Evolutionary conservation across 495 filamentous ascomycete species (phyloP).

Genomic region (Penicillium steckii): DNA sequence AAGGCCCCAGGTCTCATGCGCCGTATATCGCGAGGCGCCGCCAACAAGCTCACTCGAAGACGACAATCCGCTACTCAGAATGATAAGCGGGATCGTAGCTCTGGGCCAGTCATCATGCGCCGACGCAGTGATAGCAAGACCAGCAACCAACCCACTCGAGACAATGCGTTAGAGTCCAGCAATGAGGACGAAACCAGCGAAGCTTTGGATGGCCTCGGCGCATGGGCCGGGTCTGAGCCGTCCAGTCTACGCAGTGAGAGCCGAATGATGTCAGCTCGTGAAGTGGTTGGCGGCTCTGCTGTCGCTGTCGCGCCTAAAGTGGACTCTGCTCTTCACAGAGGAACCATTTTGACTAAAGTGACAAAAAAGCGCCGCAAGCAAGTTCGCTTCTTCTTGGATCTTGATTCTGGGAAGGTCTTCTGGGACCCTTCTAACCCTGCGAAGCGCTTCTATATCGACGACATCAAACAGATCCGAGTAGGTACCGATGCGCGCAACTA

Average conservation of each 20-base stretch:
- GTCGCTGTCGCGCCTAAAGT: constrained; percentile 65
- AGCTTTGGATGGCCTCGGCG: constrained; percentile 35
- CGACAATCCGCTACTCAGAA: constrained; percentile 70
- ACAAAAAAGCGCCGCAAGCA: constrained; percentile 77
- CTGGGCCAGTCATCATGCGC: constrained; percentile 83
- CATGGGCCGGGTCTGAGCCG: constrained; percentile 38
- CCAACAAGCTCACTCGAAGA: constrained; percentile 60
- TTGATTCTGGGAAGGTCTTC: constrained; percentile 76
- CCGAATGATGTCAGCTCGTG: constrained; percentile 29
- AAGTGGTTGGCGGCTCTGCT: constrained; percentile 12
- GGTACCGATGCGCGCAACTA: constrained; percentile 88
- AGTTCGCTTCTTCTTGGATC: constrained; percentile 73
- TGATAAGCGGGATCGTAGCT: constrained; percentile 78
- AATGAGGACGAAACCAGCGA: constrained; percentile 68
- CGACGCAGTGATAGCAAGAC: constrained; percentile 84
- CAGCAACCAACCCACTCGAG: constrained; percentile 54
- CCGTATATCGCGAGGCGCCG: constrained; percentile 63
- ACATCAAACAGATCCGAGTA: constrained; percentile 84
- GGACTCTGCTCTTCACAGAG: constrained; percentile 67
- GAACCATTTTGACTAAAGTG: constrained; percentile 74
- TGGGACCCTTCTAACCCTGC: constrained; percentile 79
- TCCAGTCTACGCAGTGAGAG: constrained; percentile 41
- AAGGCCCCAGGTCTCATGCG: constrained; percentile 62
- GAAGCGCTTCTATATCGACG: constrained; percentile 89
- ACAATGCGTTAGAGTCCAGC: constrained; percentile 48